Evolutionary conservation across 225 moss, liverwort and hornwort species (phyloP).

Genomic region (Lunularia cruciata): DNA sequence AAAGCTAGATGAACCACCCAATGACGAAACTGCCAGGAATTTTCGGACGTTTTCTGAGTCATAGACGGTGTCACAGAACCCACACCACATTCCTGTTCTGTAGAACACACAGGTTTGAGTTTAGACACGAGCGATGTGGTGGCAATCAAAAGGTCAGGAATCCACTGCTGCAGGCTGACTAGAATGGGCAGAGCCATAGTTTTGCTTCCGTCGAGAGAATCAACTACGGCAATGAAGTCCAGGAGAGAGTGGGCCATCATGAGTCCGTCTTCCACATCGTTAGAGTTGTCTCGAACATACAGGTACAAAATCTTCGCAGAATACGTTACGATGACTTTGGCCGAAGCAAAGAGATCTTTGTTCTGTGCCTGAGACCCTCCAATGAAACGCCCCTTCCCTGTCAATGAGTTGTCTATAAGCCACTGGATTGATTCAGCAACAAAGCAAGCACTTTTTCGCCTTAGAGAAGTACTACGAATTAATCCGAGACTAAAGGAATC

Average conservation of each 20-base stretch:
- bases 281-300: conserved; percentile 9
- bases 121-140: background rate
- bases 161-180: conserved; percentile 26
- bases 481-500: conserved; percentile 44
- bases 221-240: conserved; percentile 19
- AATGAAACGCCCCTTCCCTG: conserved; percentile 2
- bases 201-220: conserved; percentile 4
- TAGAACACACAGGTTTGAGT: background rate
- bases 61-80: background rate
- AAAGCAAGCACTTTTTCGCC: conserved; percentile 23
- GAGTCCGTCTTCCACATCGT: conserved; percentile 2
- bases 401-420: conserved; percentile 25
- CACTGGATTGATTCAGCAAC: conserved; percentile 36
- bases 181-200: background rate
- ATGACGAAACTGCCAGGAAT: conserved; percentile 11
- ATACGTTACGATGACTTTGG: conserved; percentile 20
- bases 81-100: background rate
- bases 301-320: conserved; percentile 31
- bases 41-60: background rate
- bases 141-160: conserved; percentile 40
- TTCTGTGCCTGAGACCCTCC: background rate
- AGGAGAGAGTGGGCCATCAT: conserved; percentile 33
- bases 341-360: conserved; percentile 33
- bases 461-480: conserved; percentile 8
- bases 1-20: conserved; percentile 31